A percentile compares a stretch with the other conserved stretches of the same genome.
Conservation (phyloP, 2,329 filamentous ascomycete genomes). For the Stachybotrys chartarum region DNA sequence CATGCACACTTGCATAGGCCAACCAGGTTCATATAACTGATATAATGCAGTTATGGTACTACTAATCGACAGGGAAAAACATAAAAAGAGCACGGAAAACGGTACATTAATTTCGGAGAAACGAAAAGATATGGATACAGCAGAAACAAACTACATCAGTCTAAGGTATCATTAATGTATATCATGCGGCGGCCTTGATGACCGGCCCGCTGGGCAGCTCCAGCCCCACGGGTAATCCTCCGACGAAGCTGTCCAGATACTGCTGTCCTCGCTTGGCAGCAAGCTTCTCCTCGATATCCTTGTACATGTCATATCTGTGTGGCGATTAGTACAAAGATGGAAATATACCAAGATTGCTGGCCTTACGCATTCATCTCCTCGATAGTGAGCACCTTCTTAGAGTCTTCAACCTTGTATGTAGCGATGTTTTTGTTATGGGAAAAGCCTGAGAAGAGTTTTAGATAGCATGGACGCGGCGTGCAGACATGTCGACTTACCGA, state of each 20-base stretch:
- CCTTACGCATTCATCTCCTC: slow-evolving; percentile 62
- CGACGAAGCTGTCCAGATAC: slow-evolving; percentile 30
- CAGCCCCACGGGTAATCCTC: slow-evolving; percentile 39
- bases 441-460: slow-evolving; percentile 36
- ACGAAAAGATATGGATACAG: too few species aligned
- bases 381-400: slow-evolving; percentile 56
- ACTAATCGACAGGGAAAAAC: too few species aligned
- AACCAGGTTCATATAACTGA: too few species aligned
- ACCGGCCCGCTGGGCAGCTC: slow-evolving; percentile 41
- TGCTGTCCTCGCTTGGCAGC: slow-evolving; percentile 21
- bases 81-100: too few species aligned
- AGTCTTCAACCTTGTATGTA: slow-evolving; percentile 55
- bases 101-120: too few species aligned
- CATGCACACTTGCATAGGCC: too few species aligned
- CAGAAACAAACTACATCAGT: too few species aligned
- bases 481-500: slow-evolving; percentile 28
- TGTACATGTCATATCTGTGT: slow-evolving; percentile 50
- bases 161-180: too few species aligned
- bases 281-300: slow-evolving; percentile 44
- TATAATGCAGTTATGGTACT: too few species aligned
- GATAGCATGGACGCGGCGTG: not conserved
- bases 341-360: fast-evolving
- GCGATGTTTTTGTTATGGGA: slow-evolving; percentile 49
- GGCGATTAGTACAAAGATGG: not conserved
- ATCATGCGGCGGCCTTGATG: slow-evolving; percentile 4